Conservation (phyloP, 768 basidiomycete species). For the Coprinellus micaceus region DNA sequence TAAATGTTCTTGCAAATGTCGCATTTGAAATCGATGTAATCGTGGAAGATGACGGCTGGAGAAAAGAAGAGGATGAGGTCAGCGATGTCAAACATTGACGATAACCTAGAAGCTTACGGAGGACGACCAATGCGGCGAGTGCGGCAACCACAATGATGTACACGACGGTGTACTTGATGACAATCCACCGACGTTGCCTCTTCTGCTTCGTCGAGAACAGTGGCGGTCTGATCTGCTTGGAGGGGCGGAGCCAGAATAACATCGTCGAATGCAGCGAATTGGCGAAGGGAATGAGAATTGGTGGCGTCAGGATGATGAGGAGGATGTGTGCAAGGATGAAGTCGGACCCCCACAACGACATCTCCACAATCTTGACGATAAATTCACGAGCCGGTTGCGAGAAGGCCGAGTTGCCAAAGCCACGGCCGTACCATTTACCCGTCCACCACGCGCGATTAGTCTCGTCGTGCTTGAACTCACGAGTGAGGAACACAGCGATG, state of each 20-base stretch:
- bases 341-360: constrained; percentile 95
- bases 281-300: constrained; percentile 79
- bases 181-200: constrained; percentile 88
- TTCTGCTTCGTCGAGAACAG: constrained; percentile 94
- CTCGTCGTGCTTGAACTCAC: constrained; percentile 98
- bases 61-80: constrained; percentile 11
- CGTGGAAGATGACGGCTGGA: constrained; percentile 76
- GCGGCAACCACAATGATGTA: constrained; percentile 74
- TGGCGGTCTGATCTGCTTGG: constrained; percentile 89
- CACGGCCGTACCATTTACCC: constrained; percentile 95
- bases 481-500: constrained; percentile 89
- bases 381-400: constrained; percentile 97
- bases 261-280: constrained; percentile 91
- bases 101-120: constrained; percentile 55
- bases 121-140: constrained; percentile 75
- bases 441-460: constrained; percentile 99
- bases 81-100: background rate
- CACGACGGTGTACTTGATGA: constrained; percentile 81
- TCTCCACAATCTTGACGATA: constrained; percentile 96
- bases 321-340: constrained; percentile 85
- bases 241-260: constrained; percentile 95
- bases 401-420: constrained; percentile 85
- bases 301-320: constrained; percentile 81
- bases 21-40: constrained; percentile 74
- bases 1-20: constrained; percentile 83